Evolutionary conservation across 192 early-diverging fungal genomes (phyloP).

Genomic region (Gryganskiella cystojenkinii): DNA sequence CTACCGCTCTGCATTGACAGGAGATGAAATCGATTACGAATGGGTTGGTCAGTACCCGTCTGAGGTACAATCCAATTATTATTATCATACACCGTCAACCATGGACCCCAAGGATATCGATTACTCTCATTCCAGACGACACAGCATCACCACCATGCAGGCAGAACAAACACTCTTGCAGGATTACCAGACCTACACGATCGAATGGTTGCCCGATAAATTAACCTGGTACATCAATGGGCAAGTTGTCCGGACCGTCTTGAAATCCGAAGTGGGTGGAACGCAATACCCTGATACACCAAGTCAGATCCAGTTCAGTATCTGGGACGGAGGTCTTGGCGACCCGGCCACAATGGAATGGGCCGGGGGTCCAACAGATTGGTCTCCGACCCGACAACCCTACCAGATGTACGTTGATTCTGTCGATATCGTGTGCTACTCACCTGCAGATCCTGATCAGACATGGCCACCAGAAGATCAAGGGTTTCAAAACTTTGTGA

Average conservation of each 20-base stretch:
- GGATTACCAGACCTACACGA: constrained; percentile 65
- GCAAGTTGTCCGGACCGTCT: constrained; percentile 56
- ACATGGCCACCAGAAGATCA: constrained; percentile 37
- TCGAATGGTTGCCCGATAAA: constrained; percentile 64
- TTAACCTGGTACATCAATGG: constrained; percentile 70
- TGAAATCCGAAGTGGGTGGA: constrained; percentile 57
- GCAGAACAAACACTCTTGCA: constrained; percentile 53
- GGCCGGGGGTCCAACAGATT: constrained; percentile 70
- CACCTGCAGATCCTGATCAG: constrained; percentile 56
- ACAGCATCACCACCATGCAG: constrained; percentile 19
- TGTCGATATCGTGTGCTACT: constrained; percentile 61
- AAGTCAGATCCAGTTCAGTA: constrained; percentile 65
- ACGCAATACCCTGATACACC: constrained; percentile 62
- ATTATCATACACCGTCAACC: constrained; percentile 34
- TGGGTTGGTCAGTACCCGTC: constrained; percentile 67
- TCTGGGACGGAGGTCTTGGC: constrained; percentile 73
- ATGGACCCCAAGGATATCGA: constrained; percentile 55
- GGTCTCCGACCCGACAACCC: constrained; percentile 35
- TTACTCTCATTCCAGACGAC: constrained; percentile 20
- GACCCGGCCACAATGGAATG: constrained; percentile 65
- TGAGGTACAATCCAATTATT: constrained; percentile 53
- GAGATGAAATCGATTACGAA: constrained; percentile 74
- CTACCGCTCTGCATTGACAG: constrained; percentile 52
- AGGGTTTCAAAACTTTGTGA: constrained; percentile 38
- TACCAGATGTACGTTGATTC: constrained; percentile 68